phyloP scores from a whole-genome alignment of 2,329 filamentous ascomycete species.

The Pseudocercospora crystallina region DNA sequence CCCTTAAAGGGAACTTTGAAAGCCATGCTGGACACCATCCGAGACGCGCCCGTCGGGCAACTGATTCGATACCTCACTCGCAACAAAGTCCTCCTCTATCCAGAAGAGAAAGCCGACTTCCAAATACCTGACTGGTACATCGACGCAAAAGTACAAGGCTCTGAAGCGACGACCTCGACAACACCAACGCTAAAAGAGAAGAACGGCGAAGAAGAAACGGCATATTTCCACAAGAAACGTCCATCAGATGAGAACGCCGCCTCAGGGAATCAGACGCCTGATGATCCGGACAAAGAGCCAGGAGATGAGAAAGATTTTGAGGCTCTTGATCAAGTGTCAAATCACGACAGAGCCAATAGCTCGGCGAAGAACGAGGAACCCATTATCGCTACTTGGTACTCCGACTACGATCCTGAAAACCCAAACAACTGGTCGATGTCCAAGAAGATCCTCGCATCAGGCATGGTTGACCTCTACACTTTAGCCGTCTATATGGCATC shows the following conservation, averaged over 20 bases:
- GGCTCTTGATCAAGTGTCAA: too few relatives aligned
- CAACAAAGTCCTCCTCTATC: slow-evolving; percentile 57
- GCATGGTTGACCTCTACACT: slow-evolving; percentile 47
- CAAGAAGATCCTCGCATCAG: not conserved
- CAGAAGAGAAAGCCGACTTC: slow-evolving; percentile 60
- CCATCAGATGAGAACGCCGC: too few relatives aligned
- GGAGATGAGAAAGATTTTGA: too few relatives aligned
- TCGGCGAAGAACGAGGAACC: not conserved
- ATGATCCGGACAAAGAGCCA: too few relatives aligned
- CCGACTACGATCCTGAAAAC: not conserved
- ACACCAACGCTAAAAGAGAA: not conserved
- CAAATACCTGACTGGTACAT: slow-evolving; percentile 48
- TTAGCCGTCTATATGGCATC: slow-evolving; percentile 11
- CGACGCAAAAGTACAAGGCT: slow-evolving; percentile 14
- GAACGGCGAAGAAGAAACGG: too few relatives aligned
- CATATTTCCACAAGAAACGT: too few relatives aligned
- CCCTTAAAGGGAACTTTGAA: too few relatives aligned
- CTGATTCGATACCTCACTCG: slow-evolving; percentile 55
- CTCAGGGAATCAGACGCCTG: too few relatives aligned
- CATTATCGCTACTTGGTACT: not conserved
- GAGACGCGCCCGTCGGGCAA: slow-evolving; percentile 61
- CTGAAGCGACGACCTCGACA: slow-evolving; percentile 24
- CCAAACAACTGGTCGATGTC: too few relatives aligned
- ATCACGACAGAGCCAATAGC: too few relatives aligned
- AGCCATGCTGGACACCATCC: slow-evolving; percentile 38